phyloP scores from a whole-genome alignment of 2,329 filamentous ascomycete genomes.

The Pseudopyricularia javanii region DNA sequence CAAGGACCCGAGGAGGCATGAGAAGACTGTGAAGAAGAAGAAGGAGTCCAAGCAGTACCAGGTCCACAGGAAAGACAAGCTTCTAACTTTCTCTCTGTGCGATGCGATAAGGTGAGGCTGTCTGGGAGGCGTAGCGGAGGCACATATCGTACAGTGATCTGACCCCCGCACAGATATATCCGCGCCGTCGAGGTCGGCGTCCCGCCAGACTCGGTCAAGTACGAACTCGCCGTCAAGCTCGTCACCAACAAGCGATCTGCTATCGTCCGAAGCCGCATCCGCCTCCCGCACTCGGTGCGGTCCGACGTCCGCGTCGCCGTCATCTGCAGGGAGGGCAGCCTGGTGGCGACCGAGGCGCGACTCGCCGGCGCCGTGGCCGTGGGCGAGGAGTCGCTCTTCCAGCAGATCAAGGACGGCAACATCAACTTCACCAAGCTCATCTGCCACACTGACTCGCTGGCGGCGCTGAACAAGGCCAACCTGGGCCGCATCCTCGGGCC shows the following conservation, averaged over 20 bases:
- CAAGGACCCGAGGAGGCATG: slow-evolving; percentile 35
- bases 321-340: slow-evolving; percentile 73
- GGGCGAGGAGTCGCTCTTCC: slow-evolving; percentile 78
- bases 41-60: slow-evolving; percentile 52
- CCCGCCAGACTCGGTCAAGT: slow-evolving; percentile 62
- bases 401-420: slow-evolving; percentile 57
- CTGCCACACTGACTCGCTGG: slow-evolving; percentile 68
- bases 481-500: slow-evolving; percentile 78
- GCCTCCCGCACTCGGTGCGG: slow-evolving; percentile 79
- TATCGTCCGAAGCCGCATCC: slow-evolving; percentile 75
- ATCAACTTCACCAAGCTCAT: slow-evolving; percentile 85
- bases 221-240: slow-evolving; percentile 77
- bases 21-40: slow-evolving; percentile 43
- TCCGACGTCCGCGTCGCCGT: slow-evolving; percentile 84
- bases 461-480: slow-evolving; percentile 68
- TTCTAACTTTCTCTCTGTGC: slow-evolving; percentile 67
- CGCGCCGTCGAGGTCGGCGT: slow-evolving; percentile 85
- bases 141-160: slow-evolving; percentile 1
- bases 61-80: slow-evolving; percentile 52
- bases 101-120: slow-evolving; percentile 75
- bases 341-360: slow-evolving; percentile 59
- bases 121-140: neutral
- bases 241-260: slow-evolving; percentile 77
- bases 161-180: slow-evolving; percentile 54
- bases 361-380: slow-evolving; percentile 70